Conservation (phyloP, 1,284 basidiomycete species). For the Ustilago loliicola region DNA sequence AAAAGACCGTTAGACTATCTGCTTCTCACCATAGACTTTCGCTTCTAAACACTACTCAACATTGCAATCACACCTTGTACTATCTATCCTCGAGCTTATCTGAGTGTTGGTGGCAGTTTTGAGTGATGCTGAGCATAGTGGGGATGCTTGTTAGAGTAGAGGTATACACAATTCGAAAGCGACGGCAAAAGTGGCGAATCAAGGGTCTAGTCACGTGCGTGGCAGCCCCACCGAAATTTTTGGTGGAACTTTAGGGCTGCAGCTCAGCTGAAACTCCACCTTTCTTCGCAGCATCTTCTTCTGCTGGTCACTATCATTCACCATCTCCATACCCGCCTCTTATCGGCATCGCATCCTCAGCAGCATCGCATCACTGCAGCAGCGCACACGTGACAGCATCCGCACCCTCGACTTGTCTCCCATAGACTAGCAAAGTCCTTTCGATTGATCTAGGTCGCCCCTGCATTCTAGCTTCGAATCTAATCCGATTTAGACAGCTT, state of each 20-base stretch:
- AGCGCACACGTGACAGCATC: neutral
- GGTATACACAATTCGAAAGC: neutral
- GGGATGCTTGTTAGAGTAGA: neutral
- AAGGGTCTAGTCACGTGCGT: slow-evolving; percentile 50
- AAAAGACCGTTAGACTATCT: slow-evolving; percentile 38
- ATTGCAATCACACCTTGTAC: neutral
- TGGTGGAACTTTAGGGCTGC: slow-evolving; percentile 16
- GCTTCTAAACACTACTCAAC: slow-evolving; percentile 10
- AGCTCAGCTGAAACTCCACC: slow-evolving; percentile 5
- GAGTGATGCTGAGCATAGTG: neutral
- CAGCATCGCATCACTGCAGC: slow-evolving; percentile 2
- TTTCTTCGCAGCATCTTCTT: slow-evolving; percentile 1
- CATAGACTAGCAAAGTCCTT: too few relatives aligned
- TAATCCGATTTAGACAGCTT: neutral
- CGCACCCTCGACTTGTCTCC: neutral
- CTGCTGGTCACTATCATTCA: neutral
- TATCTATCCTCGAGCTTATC: neutral
- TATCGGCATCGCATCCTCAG: neutral
- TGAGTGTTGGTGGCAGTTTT: neutral
- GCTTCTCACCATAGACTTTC: neutral
- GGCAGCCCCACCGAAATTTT: slow-evolving; percentile 22
- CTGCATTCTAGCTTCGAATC: neutral
- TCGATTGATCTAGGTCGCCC: too few relatives aligned
- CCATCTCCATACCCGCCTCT: neutral
- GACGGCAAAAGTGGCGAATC: slow-evolving; percentile 12